phyloP scores from a whole-genome alignment of 345 rosid species.

The Eucalyptus coolabah region DNA sequence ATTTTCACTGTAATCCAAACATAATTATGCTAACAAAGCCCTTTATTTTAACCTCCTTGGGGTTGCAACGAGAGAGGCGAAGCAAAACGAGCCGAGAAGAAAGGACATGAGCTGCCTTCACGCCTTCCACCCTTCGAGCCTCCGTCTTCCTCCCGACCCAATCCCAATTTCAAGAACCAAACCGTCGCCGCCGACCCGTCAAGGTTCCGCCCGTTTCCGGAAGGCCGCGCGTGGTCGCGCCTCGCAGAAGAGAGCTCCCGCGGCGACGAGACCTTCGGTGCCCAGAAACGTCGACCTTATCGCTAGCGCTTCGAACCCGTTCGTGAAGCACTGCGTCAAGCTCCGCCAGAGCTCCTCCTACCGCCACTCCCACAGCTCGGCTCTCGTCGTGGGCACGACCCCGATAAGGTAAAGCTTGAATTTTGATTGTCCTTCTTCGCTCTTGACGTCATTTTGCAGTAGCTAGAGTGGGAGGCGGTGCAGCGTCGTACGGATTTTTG shows the following conservation, averaged over 20 bases:
- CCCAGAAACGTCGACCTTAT: conserved; percentile 43
- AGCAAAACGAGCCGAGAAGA: neutral
- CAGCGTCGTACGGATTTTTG: neutral
- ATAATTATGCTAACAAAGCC: accelerated
- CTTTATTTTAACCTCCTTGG: neutral
- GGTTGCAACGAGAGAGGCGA: neutral
- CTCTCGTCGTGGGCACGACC: conserved; percentile 67
- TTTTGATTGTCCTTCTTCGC: neutral
- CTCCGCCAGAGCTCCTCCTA: conserved; percentile 73
- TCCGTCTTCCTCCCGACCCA: neutral
- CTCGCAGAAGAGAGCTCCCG: neutral
- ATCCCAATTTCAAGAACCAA: neutral
- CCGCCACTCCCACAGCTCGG: conserved; percentile 68
- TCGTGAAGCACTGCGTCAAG: conserved; percentile 85
- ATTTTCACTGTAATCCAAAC: too few relatives aligned
- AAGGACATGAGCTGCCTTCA: neutral
- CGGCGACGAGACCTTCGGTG: neutral
- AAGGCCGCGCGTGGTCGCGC: neutral
- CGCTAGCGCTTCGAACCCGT: conserved; percentile 69
- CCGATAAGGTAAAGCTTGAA: conserved; percentile 50
- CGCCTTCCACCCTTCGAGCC: neutral
- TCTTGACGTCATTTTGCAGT: neutral
- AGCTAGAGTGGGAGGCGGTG: neutral
- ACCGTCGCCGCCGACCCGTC: neutral
- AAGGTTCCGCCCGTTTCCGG: neutral